A percentile compares a stretch with the other conserved stretches of the same genome.
Conservation (phyloP, 139 green algal genomes). For the Picochlorum sp. region DNA sequence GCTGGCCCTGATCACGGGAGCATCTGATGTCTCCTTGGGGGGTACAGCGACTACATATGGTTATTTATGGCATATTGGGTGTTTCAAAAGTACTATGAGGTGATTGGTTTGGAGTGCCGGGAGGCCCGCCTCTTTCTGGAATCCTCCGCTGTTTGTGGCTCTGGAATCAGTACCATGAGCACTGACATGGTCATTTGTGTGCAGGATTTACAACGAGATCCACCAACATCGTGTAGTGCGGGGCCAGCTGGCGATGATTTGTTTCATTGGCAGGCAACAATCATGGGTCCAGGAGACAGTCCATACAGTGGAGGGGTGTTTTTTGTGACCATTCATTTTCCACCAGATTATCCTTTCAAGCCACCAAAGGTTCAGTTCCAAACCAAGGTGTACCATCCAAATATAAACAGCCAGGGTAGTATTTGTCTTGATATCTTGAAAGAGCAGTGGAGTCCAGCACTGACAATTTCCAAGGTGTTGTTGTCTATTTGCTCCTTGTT, state of each 20-base stretch:
- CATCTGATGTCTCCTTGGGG: no score
- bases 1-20: no score
- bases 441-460: constrained; percentile 94
- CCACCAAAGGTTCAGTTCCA: constrained; percentile 89
- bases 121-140: neutral
- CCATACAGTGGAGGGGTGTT: constrained; percentile 93
- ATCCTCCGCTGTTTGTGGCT: neutral
- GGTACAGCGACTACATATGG: no score
- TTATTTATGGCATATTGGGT: no score
- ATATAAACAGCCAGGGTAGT: constrained; percentile 92
- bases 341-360: constrained; percentile 96
- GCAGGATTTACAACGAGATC: constrained; percentile 87
- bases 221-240: constrained; percentile 81
- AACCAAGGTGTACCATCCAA: constrained; percentile 99
- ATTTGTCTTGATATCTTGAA: constrained; percentile 99
- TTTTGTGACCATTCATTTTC: constrained; percentile 94
- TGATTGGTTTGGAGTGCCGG: no score
- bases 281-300: constrained; percentile 73
- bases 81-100: no score
- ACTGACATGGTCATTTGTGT: neutral
- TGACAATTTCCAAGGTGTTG: constrained; percentile 96
- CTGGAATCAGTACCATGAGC: no score
- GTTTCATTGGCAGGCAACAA: constrained; percentile 87
- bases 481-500: constrained; percentile 95
- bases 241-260: constrained; percentile 77